A percentile compares a stretch with the other conserved stretches of the same genome.
Conservation (phyloP, 2,329 filamentous ascomycete species). For the Cladosporium sp. region DNA sequence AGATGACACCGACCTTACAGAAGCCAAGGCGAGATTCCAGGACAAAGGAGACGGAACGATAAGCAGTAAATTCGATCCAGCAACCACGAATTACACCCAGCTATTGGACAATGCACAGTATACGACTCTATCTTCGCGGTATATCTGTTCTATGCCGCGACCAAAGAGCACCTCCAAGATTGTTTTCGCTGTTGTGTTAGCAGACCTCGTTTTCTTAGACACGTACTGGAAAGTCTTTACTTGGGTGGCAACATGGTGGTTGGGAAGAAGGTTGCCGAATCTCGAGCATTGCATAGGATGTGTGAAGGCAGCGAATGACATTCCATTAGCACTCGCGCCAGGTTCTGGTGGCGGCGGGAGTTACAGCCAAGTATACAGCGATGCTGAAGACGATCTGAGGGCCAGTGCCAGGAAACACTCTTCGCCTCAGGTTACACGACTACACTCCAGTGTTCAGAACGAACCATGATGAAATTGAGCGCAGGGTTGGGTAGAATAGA, state of each 20-base stretch:
- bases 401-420: neutral
- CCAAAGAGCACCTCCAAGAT: neutral
- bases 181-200: neutral
- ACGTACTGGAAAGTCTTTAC: neutral
- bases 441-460: neutral
- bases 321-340: neutral
- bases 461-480: no score
- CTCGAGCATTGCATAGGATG: conserved; percentile 1
- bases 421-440: neutral
- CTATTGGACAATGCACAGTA: neutral
- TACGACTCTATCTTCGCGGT: neutral
- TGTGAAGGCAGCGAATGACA: neutral
- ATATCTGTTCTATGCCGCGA: conserved; percentile 1
- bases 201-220: neutral
- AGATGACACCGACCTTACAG: neutral
- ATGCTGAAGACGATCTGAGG: neutral
- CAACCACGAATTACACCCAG: neutral
- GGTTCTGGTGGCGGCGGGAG: neutral
- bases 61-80: no score
- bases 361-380: neutral
- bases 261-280: neutral
- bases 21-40: neutral
- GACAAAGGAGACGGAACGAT: neutral
- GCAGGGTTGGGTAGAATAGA: no score
- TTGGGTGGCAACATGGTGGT: neutral